Evolutionary conservation across 192 early-diverging fungal genomes (phyloP), one percentile per base, ranked within the genome.

Genomic region (Mycoemilia scoparia): DNA sequence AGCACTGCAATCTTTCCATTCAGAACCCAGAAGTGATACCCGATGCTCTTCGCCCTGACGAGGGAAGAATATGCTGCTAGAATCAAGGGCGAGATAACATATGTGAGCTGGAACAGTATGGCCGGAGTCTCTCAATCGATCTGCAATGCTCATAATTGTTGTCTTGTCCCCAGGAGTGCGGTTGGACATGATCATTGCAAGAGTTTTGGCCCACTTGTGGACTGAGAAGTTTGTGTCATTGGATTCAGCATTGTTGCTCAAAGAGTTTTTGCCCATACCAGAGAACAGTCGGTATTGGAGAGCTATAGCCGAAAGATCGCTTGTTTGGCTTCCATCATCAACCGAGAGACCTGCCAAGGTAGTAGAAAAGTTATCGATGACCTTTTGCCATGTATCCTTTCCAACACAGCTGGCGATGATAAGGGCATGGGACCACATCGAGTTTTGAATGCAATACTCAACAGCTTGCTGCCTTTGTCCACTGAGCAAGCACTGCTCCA

Each of bases 401-500:
- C 81, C 77, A 3, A 88, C 75, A 39, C 82, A 77, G 43, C 81
- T 89, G 21, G 79, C 74, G 49, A 98, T 76, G 6, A 92, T 70
- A 13, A 95, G 65, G 4, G 88, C 93, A 54, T 93, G 84, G 1
- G 77, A 54, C 93, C 93, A 98, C 24, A 89, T 34, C 4, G 50
- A 49, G 24, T 34, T 38, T 29, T 60, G 32, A 22, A 67, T 49
- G 1, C 74, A 67, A 12, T 55, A 13, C 12, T 53, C 42, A 15
- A 64, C 48, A 0, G 67, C 67, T 2, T 43, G 51, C 25, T 27
- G 36, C 16, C 66, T 54, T 38, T 56, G 48, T 1, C 66, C 66
- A 19, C 24, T 29, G 23, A 66, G 46, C 31, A 69, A 36, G 24
- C 50, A 13, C 4, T 16, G 21, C 24, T 68, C 62, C 3, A 68